Base-by-base conservation (phyloP, 2,329 filamentous ascomycete species). In the Monosporascus sp. region DNA sequence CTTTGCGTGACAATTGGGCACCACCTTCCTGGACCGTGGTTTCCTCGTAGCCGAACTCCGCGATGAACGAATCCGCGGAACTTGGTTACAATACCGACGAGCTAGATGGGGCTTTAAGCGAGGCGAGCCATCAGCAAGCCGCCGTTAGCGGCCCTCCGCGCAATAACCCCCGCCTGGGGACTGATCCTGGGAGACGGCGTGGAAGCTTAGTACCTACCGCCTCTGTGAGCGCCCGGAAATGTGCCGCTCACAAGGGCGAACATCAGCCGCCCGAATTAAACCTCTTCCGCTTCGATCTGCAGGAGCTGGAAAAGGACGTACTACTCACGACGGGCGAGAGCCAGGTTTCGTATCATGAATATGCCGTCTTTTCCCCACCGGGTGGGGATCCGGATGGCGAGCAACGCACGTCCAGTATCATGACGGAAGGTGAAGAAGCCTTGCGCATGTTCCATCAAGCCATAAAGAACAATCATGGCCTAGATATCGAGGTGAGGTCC, bases 281-380 rank as follows among this genome's bases (percentile, higher is more conserved):
- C 43, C 55, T 68, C 9, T 68, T 68, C 59, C 63, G 61, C 47
- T 68, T 66, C 34, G 65, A 66, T 43, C 62, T 66, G 14, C 58
- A 58, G 43, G 64, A 67, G 38, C 57, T 66, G 7, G 64, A 59
- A 40, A 53, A 56, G 36, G 60, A 62, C 9, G 41, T 65, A n/a
- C 52, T 66, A 31, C 58, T 67, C 3, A 54, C 55, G 2, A 52
- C 58, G 20, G 59, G 59, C 14, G 61, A 66, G 44, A 67, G 60
- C 49, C 51, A 53, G 6, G 62, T 65, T 24, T 65, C 64, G 6
- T 68, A 68, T 41, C 64, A 68, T 49, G 65, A 68, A 45, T 68
- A 67, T 48, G 65, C 64, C 31, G 64, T 66, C 20, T 67, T 64
- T 48, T 50, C 58, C 8, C 57, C 61, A 17, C 62, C 61, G 9